Base-by-base conservation (phyloP, 2,329 filamentous ascomycete genomes). In the Microdochium trichocladiopsis region DNA sequence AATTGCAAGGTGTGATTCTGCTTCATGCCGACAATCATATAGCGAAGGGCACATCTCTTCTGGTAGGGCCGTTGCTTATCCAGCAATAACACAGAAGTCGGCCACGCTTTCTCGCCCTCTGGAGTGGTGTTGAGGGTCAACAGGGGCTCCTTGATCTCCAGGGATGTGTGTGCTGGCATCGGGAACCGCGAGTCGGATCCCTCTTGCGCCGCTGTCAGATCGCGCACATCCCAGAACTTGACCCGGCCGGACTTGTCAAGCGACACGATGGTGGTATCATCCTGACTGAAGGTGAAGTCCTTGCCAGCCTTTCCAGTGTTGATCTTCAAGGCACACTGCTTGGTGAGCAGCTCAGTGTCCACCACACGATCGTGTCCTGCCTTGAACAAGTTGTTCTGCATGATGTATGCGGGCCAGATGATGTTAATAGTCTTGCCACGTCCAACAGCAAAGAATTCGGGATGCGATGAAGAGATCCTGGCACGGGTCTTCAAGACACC, bases 1-100 rank as follows among this genome's bases (percentile, higher is more conserved):
- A 99, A 83, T 76, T 99, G 95, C 56, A 99, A 83, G 52, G 93
- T 95, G 73, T 99, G 94, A 71, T 99, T 99, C 70, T 99, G 94
- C 75, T 97, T 96, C 83, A 97, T 90, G 62, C 94, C 94, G 56
- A 48, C 90, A 66, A 99, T 86, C 75, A 99, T 87, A 74, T 99
- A 99, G 56, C 94, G 85, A 57, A 96, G 78, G 48, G 95, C 92
- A 64, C 88, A 87, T 55, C 88, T 87, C 73, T 94, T 96, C 72
- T 86, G 83, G 71, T 95, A 96, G 47, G 94, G 91, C 57, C 92
- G 88, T 70, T 92, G 84, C 77, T 97, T 99, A 73, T 99, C 94
- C 61, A 99, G 84, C 70, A 99, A 87, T 67, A 96, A 81, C 53
- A 99, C 90, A 23, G 94, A 97, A 2, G 93, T 97, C 6, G 95